Conservation (phyloP, 2,329 filamentous ascomycete genomes). For the Curvularia lunata region DNA sequence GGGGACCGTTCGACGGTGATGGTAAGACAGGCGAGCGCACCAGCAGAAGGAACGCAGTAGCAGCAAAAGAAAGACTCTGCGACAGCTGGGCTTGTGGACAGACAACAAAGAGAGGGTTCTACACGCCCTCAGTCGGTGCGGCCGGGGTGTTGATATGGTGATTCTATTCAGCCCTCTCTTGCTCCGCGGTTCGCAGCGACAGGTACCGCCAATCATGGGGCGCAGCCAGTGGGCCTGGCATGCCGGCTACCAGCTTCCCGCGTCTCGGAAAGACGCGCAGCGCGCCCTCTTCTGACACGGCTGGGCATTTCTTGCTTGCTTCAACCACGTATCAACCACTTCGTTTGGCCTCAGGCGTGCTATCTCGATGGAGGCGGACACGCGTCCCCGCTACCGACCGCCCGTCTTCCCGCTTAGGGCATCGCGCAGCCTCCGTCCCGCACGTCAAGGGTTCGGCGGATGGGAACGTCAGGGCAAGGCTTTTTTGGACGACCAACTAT, state of each 20-base stretch:
- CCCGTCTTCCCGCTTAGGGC: slow-evolving; percentile 12
- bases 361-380: slow-evolving; percentile 4
- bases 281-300: slow-evolving; percentile 28
- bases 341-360: slow-evolving; percentile 18
- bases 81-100: background rate
- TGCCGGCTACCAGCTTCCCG: slow-evolving; percentile 22
- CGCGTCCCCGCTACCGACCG: slow-evolving; percentile 18
- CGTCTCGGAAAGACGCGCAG: slow-evolving; percentile 31
- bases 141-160: slow-evolving; percentile 7
- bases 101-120: background rate
- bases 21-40: background rate
- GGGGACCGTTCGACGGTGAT: background rate
- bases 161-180: slow-evolving; percentile 19
- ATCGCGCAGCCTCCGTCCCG: slow-evolving; percentile 7
- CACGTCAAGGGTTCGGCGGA: slow-evolving; percentile 2
- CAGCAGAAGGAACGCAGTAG: background rate
- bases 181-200: slow-evolving; percentile 15
- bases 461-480: background rate
- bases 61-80: background rate
- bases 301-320: slow-evolving; percentile 31
- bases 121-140: background rate
- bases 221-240: slow-evolving; percentile 6
- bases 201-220: slow-evolving; percentile 27
- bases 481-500: slow-evolving; percentile 7
- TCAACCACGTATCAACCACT: slow-evolving; percentile 36